Conservation (phyloP, 306 rosid species). For the Prunus dulcis region DNA sequence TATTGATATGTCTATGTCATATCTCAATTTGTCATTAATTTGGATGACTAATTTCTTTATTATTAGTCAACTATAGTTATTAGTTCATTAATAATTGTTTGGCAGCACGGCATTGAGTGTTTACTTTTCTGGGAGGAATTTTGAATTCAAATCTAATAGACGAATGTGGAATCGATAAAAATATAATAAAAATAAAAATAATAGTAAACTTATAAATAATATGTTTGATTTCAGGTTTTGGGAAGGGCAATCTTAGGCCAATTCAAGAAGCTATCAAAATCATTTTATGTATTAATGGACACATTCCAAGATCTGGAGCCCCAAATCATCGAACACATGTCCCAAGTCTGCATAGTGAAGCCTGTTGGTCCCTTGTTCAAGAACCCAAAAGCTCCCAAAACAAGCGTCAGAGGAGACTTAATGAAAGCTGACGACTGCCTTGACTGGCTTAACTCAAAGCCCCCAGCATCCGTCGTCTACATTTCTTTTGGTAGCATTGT, state of each 20-base stretch:
- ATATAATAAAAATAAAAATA: no score
- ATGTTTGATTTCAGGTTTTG: background rate
- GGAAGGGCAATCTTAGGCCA: constrained; percentile 23
- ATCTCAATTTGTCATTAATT: no score
- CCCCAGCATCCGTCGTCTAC: constrained; percentile 46
- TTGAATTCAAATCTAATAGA: no score
- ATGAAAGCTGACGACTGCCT: constrained; percentile 46
- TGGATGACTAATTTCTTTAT: no score
- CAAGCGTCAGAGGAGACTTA: constrained; percentile 42
- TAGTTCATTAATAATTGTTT: no score
- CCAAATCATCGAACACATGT: constrained; percentile 17
- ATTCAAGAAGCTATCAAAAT: constrained; percentile 22
- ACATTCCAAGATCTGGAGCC: constrained; percentile 35
- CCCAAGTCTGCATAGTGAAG: constrained; percentile 21
- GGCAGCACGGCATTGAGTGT: no score
- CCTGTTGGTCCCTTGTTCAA: constrained; percentile 63
- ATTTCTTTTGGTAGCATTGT: constrained; percentile 67
- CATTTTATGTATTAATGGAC: constrained; percentile 32
- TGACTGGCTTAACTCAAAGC: constrained; percentile 54
- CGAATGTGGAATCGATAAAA: no score
- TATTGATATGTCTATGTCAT: no score
- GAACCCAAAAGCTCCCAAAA: constrained; percentile 13
- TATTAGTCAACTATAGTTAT: no score
- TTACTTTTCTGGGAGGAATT: no score
- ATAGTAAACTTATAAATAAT: background rate